Base-by-base conservation (phyloP, 73 alveolate species). In the Effrenium voratum region DNA sequence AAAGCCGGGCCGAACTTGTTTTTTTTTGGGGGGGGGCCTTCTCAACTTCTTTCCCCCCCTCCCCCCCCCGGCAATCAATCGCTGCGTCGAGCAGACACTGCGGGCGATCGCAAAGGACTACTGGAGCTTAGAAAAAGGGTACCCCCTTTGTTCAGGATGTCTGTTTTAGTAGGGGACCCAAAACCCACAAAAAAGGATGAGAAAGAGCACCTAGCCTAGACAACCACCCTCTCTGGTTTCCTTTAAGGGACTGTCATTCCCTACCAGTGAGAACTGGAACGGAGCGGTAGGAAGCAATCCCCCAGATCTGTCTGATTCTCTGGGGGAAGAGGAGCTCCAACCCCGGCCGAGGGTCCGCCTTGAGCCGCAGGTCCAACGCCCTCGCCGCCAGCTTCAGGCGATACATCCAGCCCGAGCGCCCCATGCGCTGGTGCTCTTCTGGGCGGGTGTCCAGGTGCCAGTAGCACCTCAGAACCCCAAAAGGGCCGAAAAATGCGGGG, bases 371-470 rank as follows among this genome's bases (percentile, higher is more conserved):
- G 49, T 87, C 95, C 5, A 87, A 60, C 60, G 95, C 95, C 49
- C 95, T 44, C 38, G 95, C 95, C 3, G 73, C 83, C 85, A 87
- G 68, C 40, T 87, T 87, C 72, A 87, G 47, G 60, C 95, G 95
- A 34, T 84, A 83, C 95, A 87, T 87, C 95, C 95, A 87, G 68
- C 95, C 95, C 44, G 85, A 63, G 70, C 84, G n/a, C 38, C 84
- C 47, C 95, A 87, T 87, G 49, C 59, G 83, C 81, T 84, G 79
- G 50, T 87, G 95, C 41, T 87, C 95, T 19, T 87, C 95, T 13
- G 95, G 95, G 5, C 95, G 95, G 34, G 95, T 87, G 95, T 87
- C 95, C 46, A 87, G 30, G 40, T 87, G 95, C 95, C 95, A 87
- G 49, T 87, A 87, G 95, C 95, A 87, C 95, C 95, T 87, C 40